These are phyloP conservation scores for Vitis amurensis DNA, from an alignment of 164 flowering plant genomes.

Conservation along the genomic window DNA sequence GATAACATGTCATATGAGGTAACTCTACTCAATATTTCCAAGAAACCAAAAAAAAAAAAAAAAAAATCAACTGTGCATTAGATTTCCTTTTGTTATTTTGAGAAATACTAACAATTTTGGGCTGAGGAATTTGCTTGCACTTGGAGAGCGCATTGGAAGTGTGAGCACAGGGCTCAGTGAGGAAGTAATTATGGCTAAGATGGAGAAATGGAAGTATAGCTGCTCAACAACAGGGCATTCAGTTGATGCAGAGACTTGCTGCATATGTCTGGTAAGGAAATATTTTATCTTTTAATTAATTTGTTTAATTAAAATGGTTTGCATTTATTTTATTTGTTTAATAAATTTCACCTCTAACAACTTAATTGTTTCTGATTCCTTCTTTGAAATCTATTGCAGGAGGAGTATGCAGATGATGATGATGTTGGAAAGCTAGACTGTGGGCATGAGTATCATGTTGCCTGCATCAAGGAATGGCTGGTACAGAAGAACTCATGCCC, in stretches of 20 bases:
- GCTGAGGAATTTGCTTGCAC: conserved; percentile 4
- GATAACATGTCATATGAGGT: conserved; percentile 23
- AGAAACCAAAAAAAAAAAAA: no score
- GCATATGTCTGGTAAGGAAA: conserved; percentile 20
- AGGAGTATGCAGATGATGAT: conserved; percentile 12
- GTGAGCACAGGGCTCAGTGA: conserved; percentile 10
- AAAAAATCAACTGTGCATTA: no score
- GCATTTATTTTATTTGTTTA: neutral
- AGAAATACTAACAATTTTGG: neutral
- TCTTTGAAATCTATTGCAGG: conserved; percentile 5
- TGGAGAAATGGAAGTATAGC: neutral
- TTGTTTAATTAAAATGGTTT: no score
- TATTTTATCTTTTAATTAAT: no score
- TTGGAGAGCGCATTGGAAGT: conserved; percentile 7
- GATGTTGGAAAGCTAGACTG: conserved; percentile 16
- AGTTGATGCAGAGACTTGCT: conserved; percentile 13
- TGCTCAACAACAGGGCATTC: neutral
- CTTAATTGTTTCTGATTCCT: no score
- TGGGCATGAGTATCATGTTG: conserved; percentile 3
- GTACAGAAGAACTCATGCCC: no score
- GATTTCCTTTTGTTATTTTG: neutral
- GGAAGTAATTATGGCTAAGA: neutral
- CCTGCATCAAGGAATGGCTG: neutral
- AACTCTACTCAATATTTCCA: neutral
- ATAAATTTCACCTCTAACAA: no score